Percentiles rank a stretch among this genome's conserved stretches.
Conservation (phyloP, 2,329 filamentous ascomycete genomes). For the Phoma sp. region DNA sequence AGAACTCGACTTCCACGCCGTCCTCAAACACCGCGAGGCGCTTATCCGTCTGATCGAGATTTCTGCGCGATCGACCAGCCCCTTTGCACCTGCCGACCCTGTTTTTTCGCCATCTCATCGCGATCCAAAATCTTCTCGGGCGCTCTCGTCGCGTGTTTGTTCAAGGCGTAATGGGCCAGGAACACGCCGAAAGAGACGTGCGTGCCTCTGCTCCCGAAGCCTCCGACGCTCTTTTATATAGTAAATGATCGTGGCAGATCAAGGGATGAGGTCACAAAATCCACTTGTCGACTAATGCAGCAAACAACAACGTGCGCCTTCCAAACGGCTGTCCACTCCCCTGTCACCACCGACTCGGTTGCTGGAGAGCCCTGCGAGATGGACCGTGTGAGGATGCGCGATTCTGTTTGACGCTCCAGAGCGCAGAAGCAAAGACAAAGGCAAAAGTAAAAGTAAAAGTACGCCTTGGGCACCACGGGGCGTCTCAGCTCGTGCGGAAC, state of each 20-base stretch:
- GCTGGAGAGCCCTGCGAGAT: not conserved
- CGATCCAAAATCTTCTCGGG: constrained; percentile 3
- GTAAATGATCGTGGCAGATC: not conserved
- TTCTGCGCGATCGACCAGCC: constrained; percentile 19
- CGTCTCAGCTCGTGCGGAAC: constrained; percentile 1
- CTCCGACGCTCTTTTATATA: constrained; percentile 1
- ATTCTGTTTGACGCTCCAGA: not conserved
- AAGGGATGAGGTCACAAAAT: constrained; percentile 6
- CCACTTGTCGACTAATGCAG: not conserved
- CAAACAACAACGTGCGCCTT: not conserved
- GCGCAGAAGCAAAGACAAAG: not conserved
- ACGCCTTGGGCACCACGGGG: not conserved
- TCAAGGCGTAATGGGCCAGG: constrained; percentile 10
- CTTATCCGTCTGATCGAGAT: constrained; percentile 21
- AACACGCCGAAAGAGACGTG: constrained; percentile 13
- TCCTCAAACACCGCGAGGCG: constrained; percentile 22
- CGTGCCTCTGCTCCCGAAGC: constrained; percentile 6
- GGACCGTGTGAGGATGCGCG: not conserved
- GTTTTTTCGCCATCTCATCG: constrained; percentile 4
- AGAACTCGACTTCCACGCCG: constrained; percentile 19
- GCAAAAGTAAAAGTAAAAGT: too few species aligned
- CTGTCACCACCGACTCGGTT: not conserved
- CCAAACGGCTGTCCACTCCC: constrained; percentile 5
- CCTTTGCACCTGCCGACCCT: constrained; percentile 6
- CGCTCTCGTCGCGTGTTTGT: constrained; percentile 1